Evolutionary conservation across 306 rosid genomes (phyloP), one percentile per base, ranked within the genome.

Genomic region (Glycine tomentella): DNA sequence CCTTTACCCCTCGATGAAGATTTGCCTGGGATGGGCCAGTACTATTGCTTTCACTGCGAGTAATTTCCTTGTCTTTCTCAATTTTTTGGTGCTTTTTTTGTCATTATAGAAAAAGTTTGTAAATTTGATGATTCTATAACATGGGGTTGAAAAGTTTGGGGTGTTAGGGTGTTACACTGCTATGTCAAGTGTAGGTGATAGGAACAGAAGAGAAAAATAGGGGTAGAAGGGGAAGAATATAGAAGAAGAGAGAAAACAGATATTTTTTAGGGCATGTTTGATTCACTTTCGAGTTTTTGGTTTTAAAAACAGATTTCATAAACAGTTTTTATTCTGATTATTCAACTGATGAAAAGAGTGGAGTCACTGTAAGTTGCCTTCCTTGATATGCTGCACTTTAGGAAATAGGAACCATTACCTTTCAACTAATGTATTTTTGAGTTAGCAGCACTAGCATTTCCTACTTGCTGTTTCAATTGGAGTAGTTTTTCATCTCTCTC

Each of bases 21-120:
- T 53, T 89, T 93, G 61, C 96, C 97, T 17, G 99, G 99, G 55
- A 88, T 95, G 99, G 99, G 99, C 40, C 99, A 95, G 79, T 84
- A 87, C 82, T 92, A 92, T 79, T 95, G 97, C 65, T 69, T 89
- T 15, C 94, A 92, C 87, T 95, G 97, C 97, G 97, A 93, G 97
- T 95, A 7, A 6, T 40, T 71, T n/a, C 8, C 9, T 4, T 6
- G 16, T 36, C 2, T 7, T 31, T 5, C 6, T 46, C 34, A 3
- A 65, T 33, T 45, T 14, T 69, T 17, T 5, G 31, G 3, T 69
- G 7, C 15, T 31, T 44, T 48, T 25, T 34, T 34, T 33, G 10
- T 51, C 10, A 12, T 25, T 25, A 25, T 36, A 2, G 36, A 6
- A 15, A 58, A 36, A 34, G 36, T 69, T 69, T 36, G 7, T 42